phyloP scores from a whole-genome alignment of 169 alveolate genomes.

The Amoebophrya sp. region DNA sequence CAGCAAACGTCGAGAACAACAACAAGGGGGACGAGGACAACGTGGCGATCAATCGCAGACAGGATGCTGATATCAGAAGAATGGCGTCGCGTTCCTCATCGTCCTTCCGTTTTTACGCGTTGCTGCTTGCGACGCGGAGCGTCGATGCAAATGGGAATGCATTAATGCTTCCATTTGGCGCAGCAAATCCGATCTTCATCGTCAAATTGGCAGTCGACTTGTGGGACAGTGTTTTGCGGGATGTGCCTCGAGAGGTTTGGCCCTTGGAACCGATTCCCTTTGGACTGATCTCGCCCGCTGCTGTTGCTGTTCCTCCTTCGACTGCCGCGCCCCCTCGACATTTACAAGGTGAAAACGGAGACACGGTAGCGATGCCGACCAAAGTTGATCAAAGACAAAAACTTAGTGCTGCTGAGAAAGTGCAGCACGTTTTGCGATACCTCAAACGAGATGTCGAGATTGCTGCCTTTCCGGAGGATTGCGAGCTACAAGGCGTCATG shows the following conservation, averaged over 20 bases:
- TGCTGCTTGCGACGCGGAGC: neutral
- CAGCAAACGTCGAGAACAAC: no score
- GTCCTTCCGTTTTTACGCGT: neutral
- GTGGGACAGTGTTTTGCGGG: neutral
- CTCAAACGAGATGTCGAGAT: neutral
- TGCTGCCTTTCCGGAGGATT: no score
- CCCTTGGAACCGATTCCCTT: neutral
- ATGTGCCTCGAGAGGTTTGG: neutral
- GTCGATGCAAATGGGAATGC: neutral
- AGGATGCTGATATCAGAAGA: no score
- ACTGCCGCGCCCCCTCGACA: no score
- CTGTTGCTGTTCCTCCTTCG: no score
- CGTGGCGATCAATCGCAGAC: no score
- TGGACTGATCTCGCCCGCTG: neutral
- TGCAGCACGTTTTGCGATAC: neutral
- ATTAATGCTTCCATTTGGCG: neutral
- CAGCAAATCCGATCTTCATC: neutral
- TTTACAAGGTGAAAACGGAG: no score
- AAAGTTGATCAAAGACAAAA: no score
- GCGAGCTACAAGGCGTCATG: neutral
- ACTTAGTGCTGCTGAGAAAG: neutral
- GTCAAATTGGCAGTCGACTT: neutral
- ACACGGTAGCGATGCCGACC: no score
- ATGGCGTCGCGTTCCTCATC: no score
- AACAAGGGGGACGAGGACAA: no score